A percentile compares a stretch with the other conserved stretches of the same genome.
Evolutionary conservation across 805 yeast genomes (phyloP).

Genomic region (Teunomyces cretensis): DNA sequence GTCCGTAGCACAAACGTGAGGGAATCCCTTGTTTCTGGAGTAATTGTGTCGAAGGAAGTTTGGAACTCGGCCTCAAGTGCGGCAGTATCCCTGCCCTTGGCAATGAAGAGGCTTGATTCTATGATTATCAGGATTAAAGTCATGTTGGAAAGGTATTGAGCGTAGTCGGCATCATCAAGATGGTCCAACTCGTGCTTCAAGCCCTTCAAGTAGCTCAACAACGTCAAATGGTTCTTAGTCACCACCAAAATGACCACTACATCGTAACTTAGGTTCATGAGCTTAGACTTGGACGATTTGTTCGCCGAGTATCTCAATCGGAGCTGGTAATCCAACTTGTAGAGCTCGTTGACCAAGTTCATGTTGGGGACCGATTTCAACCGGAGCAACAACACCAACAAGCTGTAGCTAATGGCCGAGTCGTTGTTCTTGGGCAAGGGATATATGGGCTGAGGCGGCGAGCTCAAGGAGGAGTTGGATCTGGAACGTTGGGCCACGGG

Average conservation of each 20-base stretch:
- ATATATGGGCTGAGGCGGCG: slow-evolving; percentile 18
- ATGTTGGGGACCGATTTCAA: slow-evolving; percentile 45
- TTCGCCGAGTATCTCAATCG: slow-evolving; percentile 20
- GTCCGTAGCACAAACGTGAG: slow-evolving; percentile 14
- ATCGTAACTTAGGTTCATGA: slow-evolving; percentile 34
- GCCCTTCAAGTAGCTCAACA: slow-evolving; percentile 26
- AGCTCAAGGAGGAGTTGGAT: slow-evolving; percentile 1
- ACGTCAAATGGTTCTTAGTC: slow-evolving; percentile 29
- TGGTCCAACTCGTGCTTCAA: slow-evolving; percentile 17
- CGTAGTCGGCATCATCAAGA: slow-evolving; percentile 3
- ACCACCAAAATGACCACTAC: slow-evolving; percentile 28
- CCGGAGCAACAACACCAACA: slow-evolving; percentile 35
- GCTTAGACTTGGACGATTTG: slow-evolving; percentile 13
- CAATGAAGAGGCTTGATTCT: slow-evolving; percentile 3
- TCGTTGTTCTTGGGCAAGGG: slow-evolving; percentile 41
- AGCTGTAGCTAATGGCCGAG: slow-evolving; percentile 22
- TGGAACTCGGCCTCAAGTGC: slow-evolving; percentile 1
- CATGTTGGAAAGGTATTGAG: slow-evolving; percentile 21
- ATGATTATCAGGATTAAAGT: slow-evolving; percentile 18
- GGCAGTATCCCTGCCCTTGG: not conserved
- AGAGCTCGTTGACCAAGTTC: slow-evolving; percentile 42
- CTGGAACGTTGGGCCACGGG: not conserved
- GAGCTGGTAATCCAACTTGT: slow-evolving; percentile 34
- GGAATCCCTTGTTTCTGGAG: slow-evolving; percentile 8
- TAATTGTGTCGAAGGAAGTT: slow-evolving; percentile 6